Percentiles rank a stretch among this genome's conserved stretches.
These are phyloP conservation scores for Hymenoscyphus occultus DNA, from an alignment of 2,329 filamentous ascomycete species.

Conservation along the genomic window DNA sequence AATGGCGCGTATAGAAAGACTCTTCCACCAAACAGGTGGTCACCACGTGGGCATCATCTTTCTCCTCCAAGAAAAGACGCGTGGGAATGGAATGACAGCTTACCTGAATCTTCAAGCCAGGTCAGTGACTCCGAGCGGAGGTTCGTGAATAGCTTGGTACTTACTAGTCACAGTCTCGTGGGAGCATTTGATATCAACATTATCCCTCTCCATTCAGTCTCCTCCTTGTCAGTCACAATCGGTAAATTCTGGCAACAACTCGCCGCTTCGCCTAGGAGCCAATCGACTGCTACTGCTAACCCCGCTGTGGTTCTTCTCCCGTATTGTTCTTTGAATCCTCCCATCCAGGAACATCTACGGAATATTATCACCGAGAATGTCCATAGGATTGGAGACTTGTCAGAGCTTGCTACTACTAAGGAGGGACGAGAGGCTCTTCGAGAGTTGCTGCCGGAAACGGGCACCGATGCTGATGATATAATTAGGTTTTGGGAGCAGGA, in stretches of 20 bases:
- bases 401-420: conserved; percentile 26
- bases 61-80: conserved; percentile 29
- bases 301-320: conserved; percentile 29
- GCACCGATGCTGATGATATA: conserved; percentile 25
- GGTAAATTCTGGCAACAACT: conserved; percentile 32
- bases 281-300: conserved; percentile 8
- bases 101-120: conserved; percentile 34
- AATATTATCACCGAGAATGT: conserved; percentile 36
- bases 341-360: conserved; percentile 33
- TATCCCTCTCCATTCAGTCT: conserved; percentile 28
- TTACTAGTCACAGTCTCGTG: conserved; percentile 28
- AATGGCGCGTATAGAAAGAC: conserved; percentile 33
- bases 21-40: conserved; percentile 35
- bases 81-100: conserved; percentile 25
- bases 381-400: conserved; percentile 29
- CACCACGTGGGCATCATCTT: conserved; percentile 35
- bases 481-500: conserved; percentile 35
- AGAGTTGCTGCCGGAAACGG: conserved; percentile 25
- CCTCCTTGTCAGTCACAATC: conserved; percentile 27
- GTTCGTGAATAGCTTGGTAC: neutral
- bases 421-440: conserved; percentile 28
- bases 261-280: conserved; percentile 10
- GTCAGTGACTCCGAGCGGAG: conserved; percentile 18
- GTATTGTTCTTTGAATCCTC: conserved; percentile 29
- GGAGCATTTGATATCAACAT: conserved; percentile 32